Conservation (phyloP, 805 yeast species). For the Schizosaccharomyces cryophilus region DNA sequence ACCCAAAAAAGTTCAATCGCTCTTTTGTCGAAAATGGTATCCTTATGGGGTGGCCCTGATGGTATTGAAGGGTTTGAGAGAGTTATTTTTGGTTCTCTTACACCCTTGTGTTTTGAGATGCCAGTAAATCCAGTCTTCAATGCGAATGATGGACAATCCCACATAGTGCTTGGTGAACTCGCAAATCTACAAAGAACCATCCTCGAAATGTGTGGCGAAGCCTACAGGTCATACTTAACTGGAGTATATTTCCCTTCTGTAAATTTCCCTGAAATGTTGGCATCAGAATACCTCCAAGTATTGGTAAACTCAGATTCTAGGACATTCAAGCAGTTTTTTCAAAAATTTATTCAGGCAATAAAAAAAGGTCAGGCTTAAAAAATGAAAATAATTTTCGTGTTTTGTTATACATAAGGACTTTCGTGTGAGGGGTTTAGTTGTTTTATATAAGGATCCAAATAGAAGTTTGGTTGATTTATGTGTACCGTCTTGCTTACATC, state of each 20-base stretch:
- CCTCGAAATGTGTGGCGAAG: conserved; percentile 24
- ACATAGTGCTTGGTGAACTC: conserved; percentile 51
- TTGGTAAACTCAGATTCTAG: conserved; percentile 32
- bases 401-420: neutral
- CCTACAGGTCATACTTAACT: conserved; percentile 28
- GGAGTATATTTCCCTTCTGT: conserved; percentile 20
- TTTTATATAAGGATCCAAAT: too few species aligned
- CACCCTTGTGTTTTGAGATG: conserved; percentile 48
- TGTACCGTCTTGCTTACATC: too few species aligned
- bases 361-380: neutral
- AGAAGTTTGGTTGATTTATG: too few species aligned
- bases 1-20: conserved; percentile 46
- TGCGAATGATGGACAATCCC: conserved; percentile 54
- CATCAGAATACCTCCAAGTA: conserved; percentile 35
- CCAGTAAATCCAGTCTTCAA: conserved; percentile 53
- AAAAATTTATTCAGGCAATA: conserved; percentile 17
- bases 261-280: conserved; percentile 34
- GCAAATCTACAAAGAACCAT: conserved; percentile 43
- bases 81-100: conserved; percentile 39
- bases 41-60: conserved; percentile 27
- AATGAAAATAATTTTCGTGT: neutral
- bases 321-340: conserved; percentile 48
- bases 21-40: conserved; percentile 33
- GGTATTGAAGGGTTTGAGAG: conserved; percentile 41
- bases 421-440: neutral